Evolutionary conservation across 2,329 filamentous ascomycete genomes (phyloP).

Genomic region (Ascosphaera aggregata): DNA sequence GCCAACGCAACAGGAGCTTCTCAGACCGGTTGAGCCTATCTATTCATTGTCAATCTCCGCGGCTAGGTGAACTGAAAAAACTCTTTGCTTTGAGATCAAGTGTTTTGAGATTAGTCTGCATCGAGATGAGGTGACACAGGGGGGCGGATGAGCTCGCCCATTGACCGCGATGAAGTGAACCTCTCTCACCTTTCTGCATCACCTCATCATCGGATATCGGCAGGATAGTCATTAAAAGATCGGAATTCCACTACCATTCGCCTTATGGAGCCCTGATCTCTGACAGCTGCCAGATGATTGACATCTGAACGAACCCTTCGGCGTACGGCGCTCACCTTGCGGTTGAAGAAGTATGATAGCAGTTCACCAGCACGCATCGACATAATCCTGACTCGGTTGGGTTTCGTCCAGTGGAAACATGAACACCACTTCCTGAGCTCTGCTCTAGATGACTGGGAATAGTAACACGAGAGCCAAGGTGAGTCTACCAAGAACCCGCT

Average conservation of each 20-base stretch:
- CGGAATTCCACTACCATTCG: background rate
- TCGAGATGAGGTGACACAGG: background rate
- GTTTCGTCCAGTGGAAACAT: too few species aligned
- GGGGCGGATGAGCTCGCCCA: too few species aligned
- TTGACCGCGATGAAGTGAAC: too few species aligned
- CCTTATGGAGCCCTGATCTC: background rate
- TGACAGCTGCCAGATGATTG: background rate
- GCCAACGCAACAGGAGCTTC: background rate
- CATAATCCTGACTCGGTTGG: too few species aligned
- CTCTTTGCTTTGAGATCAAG: too few species aligned
- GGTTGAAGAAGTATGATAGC: too few species aligned
- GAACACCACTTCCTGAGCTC: too few species aligned
- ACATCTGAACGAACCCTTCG: too few species aligned
- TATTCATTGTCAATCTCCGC: background rate
- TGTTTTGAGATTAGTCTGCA: too few species aligned
- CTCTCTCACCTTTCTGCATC: background rate
- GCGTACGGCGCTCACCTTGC: too few species aligned
- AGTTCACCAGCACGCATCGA: too few species aligned
- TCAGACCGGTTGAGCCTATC: background rate
- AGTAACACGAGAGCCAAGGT: background rate
- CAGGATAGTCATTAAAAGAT: background rate
- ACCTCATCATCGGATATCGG: background rate
- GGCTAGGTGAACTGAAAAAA: background rate
- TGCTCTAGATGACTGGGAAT: background rate
- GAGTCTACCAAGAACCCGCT: background rate